Evolutionary conservation across 345 rosid species (phyloP).

Genomic region (Gossypium mustelinum): DNA sequence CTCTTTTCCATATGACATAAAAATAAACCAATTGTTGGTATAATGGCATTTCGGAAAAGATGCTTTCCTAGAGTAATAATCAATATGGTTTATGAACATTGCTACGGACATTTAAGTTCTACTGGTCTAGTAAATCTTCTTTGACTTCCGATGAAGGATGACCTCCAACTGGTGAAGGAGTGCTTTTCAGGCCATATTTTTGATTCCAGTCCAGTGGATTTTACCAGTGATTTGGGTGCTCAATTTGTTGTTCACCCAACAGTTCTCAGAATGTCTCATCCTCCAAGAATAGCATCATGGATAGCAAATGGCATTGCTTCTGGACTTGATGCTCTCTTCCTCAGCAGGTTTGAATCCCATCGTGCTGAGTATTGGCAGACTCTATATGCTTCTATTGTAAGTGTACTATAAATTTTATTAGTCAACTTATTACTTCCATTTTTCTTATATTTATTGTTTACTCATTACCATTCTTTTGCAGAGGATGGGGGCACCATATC

Average conservation of each 20-base stretch:
- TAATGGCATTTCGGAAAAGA: background rate
- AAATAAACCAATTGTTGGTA: background rate
- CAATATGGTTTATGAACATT: slow-evolving; percentile 4
- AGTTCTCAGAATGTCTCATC: slow-evolving; percentile 58
- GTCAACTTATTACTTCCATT: background rate
- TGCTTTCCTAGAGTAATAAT: background rate
- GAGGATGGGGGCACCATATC: slow-evolving; percentile 76
- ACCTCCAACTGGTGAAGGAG: slow-evolving; percentile 56
- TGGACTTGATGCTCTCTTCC: slow-evolving; percentile 80
- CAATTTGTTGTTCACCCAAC: slow-evolving; percentile 73
- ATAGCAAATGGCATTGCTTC: slow-evolving; percentile 65
- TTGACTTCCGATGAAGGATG: slow-evolving; percentile 48
- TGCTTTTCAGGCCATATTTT: slow-evolving; percentile 75
- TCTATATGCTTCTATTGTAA: slow-evolving; percentile 81
- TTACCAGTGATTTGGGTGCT: slow-evolving; percentile 75
- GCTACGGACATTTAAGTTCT: background rate
- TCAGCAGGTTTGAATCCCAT: slow-evolving; percentile 78
- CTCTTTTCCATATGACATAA: background rate
- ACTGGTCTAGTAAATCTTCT: background rate
- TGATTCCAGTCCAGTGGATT: slow-evolving; percentile 88
- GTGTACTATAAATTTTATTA: slow-evolving; percentile 20
- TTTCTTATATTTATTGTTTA: slow-evolving; percentile 11
- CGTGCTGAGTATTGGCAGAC: slow-evolving; percentile 95
- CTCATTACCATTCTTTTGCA: slow-evolving; percentile 29
- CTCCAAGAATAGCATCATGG: slow-evolving; percentile 70